Evolutionary conservation across 345 rosid species (phyloP), one percentile per base, ranked within the genome.

Genomic region (Raphanus sativus): DNA sequence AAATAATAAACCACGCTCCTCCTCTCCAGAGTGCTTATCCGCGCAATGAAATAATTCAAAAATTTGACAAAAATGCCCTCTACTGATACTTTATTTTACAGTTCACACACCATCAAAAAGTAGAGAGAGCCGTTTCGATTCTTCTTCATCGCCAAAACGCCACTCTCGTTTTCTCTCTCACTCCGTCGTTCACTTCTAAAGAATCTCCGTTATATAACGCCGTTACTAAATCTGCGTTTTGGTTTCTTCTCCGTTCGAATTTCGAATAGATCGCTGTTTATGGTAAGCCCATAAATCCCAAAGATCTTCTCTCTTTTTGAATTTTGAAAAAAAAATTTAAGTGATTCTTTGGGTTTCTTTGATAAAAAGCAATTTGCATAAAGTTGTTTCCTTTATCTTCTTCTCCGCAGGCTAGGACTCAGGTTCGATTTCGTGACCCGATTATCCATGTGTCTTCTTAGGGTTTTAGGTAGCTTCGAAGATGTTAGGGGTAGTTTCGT

Each of bases 201-300:
- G 4, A 58, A n/a, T 50, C 79, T 63, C 65, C 86, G 84, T 79
- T 81, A 75, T 11, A 67, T 72, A 75, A 80, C 83, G 82, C 79
- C 81, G 86, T 86, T 83, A 71, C 21, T 30, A 60, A 78, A 38
- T 80, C 74, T 54, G 75, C 76, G 82, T 68, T 79, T 85, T 50
- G 40, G 15, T 66, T 75, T 36, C 45, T 25, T 48, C 73, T 72
- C 62, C 54, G 36, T 78, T 84, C 59, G 25, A 25, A 69, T 73
- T 34, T 52, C 36, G 50, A 12, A 42, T n/a, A 56, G 55, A 62
- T 78, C 81, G 34, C 38, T 70, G 70, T 62, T 86, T 55, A 86
- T 78, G 84, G 88, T 62, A 80, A 81, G 83, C 79, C 30, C 83
- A 65, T 85, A 72, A 84, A 54, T 84, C 62, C 62, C 38, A n/a